Evolutionary conservation across 345 rosid genomes (phyloP), one percentile per base, ranked within the genome.

Genomic region (Populus deltoides): DNA sequence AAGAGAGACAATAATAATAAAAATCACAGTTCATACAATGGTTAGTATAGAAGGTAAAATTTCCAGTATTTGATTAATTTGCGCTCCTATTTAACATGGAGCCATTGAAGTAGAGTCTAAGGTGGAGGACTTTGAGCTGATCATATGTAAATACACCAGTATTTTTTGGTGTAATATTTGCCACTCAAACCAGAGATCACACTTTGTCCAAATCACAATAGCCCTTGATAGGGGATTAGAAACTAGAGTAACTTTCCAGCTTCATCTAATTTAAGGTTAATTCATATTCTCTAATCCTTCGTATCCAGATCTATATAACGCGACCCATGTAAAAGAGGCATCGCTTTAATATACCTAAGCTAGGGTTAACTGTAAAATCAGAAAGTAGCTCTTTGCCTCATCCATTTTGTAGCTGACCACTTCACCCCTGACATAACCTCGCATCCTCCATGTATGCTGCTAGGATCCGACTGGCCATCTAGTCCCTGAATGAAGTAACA

Each of bases 321-420:
- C 12, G 53, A 35, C 24, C 35, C 29, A 18, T 24, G 4, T 25
- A 31, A 65, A 45, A 10, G 71, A 66, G 35, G 16, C 17, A 10
- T 15, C 29, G n/a, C 31, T 35, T 66, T 8, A 38, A 20, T 51
- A 43, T 20, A 33, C 24, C 66, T 31, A 62, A 15, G 25, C 17
- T 17, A n/a, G 12, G 63, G 12, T 47, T 68, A 75, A 8, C 57
- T 41, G 68, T 15, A 33, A 81, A 82, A 68, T 90, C 83, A 94
- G 79, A 79, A 78, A 41, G 93, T 76, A 71, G 83, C 57, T 82
- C 75, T 88, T 86, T 89, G 94, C 80, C 98, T 90, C 97, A 93
- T 92, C 98, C 97, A 93, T 88, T 95, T 95, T 31, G 99, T 95
- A 77, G 98, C 97, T 18, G 98, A 95, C 99, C 99, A 92, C 81